These are phyloP conservation scores for Geum urbanum DNA, from an alignment of 306 rosid species.

Conservation along the genomic window DNA sequence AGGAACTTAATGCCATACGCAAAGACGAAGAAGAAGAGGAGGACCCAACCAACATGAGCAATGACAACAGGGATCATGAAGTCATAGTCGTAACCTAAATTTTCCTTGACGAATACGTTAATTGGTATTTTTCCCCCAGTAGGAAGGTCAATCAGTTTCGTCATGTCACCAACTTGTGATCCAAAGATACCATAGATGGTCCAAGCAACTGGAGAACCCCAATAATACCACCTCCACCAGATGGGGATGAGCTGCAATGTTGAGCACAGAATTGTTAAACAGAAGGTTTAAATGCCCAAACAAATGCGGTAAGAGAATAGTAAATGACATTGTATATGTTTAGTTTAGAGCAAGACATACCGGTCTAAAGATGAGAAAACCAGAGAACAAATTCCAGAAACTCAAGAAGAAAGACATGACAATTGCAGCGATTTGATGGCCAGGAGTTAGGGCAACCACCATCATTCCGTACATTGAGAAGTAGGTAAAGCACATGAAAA, in stretches of 20 bases:
- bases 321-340: not conserved
- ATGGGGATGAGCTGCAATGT: slow-evolving; percentile 29
- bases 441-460: slow-evolving; percentile 54
- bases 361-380: slow-evolving; percentile 55
- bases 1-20: slow-evolving; percentile 36
- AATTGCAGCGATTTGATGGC: slow-evolving; percentile 48
- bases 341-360: slow-evolving; percentile 19
- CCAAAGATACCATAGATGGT: slow-evolving; percentile 28
- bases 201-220: slow-evolving; percentile 34
- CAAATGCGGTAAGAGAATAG: not conserved
- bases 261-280: not conserved
- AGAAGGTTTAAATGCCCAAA: too few species aligned
- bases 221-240: slow-evolving; percentile 40
- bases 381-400: slow-evolving; percentile 74
- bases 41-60: slow-evolving; percentile 36
- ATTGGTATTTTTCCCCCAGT: not conserved
- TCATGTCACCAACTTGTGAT: slow-evolving; percentile 29
- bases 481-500: slow-evolving; percentile 54
- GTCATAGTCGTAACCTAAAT: slow-evolving; percentile 27
- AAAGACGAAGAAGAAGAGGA: slow-evolving; percentile 30
- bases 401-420: slow-evolving; percentile 45
- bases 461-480: slow-evolving; percentile 63
- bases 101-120: slow-evolving; percentile 17
- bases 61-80: slow-evolving; percentile 25
- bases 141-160: not conserved